Conservation (phyloP, 208 protist genomes). For the Trichomonas gallinae region DNA sequence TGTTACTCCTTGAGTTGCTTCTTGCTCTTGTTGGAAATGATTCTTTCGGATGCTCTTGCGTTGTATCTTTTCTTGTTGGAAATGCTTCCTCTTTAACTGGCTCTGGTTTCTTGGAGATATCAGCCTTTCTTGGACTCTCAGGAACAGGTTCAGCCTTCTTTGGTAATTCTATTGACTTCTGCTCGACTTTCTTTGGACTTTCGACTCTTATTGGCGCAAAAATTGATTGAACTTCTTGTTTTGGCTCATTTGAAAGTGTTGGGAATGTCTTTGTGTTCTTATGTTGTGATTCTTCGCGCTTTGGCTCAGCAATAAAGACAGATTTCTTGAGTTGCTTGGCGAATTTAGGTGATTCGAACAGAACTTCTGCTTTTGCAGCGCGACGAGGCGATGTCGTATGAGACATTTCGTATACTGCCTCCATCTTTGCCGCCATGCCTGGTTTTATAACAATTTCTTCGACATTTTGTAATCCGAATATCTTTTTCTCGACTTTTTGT, state of each 20-base stretch:
- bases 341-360: neutral
- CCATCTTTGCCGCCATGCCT: neutral
- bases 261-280: neutral
- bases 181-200: too few relatives aligned
- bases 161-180: too few relatives aligned
- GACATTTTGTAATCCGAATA: too few relatives aligned
- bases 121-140: too few relatives aligned
- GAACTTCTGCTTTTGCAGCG: neutral
- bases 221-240: neutral
- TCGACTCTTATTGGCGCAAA: too few relatives aligned
- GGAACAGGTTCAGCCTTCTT: too few relatives aligned
- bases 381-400: neutral
- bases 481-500: too few relatives aligned
- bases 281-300: neutral
- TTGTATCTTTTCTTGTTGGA: neutral
- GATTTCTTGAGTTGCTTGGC: too few relatives aligned
- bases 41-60: too few relatives aligned
- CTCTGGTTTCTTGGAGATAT: neutral
- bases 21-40: neutral
- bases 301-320: too few relatives aligned
- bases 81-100: neutral
- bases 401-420: neutral
- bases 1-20: neutral
- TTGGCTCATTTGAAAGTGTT: neutral
- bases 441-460: neutral